phyloP scores from a whole-genome alignment of 768 basidiomycete genomes.

The Collybia mongolica region DNA sequence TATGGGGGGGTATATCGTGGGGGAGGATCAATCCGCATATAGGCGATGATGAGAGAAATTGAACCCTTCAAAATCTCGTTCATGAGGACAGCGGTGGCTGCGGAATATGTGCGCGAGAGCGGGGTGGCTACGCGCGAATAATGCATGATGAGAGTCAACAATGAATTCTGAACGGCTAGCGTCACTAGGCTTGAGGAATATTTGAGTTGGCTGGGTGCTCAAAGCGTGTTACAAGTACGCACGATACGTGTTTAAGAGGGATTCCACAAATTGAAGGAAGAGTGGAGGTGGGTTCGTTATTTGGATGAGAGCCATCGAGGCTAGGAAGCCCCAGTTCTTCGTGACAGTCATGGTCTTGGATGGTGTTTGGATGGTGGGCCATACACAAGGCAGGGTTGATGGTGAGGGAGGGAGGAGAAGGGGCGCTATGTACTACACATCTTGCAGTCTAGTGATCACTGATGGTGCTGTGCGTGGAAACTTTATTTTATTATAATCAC shows the following conservation, averaged over 20 bases:
- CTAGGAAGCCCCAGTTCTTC: slow-evolving; percentile 40
- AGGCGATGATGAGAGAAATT: slow-evolving; percentile 88
- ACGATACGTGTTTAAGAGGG: slow-evolving; percentile 82
- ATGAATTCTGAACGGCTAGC: slow-evolving; percentile 91
- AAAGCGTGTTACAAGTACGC: slow-evolving; percentile 26
- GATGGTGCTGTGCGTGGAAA: background rate
- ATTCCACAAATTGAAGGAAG: slow-evolving; percentile 65
- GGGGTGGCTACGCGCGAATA: slow-evolving; percentile 86
- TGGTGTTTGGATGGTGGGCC: slow-evolving; percentile 10
- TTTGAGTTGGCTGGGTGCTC: background rate
- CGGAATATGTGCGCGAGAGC: slow-evolving; percentile 78
- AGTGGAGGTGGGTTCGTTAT: slow-evolving; percentile 24
- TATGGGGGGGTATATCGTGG: slow-evolving; percentile 10
- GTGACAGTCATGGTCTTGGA: slow-evolving; percentile 31
- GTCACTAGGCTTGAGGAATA: slow-evolving; percentile 57
- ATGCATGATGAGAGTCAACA: slow-evolving; percentile 93
- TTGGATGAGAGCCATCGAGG: slow-evolving; percentile 17
- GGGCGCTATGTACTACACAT: too few species aligned
- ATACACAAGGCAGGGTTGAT: slow-evolving; percentile 12
- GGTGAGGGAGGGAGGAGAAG: background rate
- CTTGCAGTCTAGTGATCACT: too few species aligned
- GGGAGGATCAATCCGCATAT: slow-evolving; percentile 49
- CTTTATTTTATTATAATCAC: background rate
- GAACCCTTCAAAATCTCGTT: slow-evolving; percentile 92
- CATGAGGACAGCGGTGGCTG: slow-evolving; percentile 91